Evolutionary conservation across 2,329 filamentous ascomycete genomes (phyloP).

Genomic region (Aureobasidium zeae): DNA sequence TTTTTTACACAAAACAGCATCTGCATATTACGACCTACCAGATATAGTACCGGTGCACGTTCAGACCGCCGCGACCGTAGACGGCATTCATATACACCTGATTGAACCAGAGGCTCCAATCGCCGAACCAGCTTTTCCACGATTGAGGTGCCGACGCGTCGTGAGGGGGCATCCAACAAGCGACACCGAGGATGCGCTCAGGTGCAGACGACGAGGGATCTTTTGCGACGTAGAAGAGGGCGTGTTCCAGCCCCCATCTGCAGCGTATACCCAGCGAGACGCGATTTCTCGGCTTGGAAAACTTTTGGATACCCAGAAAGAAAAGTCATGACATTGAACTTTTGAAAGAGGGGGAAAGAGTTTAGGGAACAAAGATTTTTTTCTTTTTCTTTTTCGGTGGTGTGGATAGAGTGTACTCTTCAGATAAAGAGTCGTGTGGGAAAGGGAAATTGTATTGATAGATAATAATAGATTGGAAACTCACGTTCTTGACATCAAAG

Average conservation of each 20-base stretch:
- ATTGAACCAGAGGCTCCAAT: conserved; percentile 55
- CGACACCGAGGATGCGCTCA: conserved; percentile 54
- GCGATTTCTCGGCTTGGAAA: conserved; percentile 51
- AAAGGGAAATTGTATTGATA: no score
- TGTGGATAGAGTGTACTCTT: no score
- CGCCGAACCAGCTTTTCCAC: conserved; percentile 50
- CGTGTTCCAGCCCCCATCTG: conserved; percentile 60
- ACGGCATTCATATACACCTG: conserved; percentile 59
- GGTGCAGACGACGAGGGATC: conserved; percentile 38
- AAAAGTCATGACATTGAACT: no score
- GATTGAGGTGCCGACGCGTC: conserved; percentile 39
- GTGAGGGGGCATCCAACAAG: conserved; percentile 59
- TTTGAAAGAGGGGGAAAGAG: not conserved
- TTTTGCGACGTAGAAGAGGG: conserved; percentile 61
- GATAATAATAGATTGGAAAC: no score
- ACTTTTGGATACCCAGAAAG: no score
- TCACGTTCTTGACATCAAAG: conserved; percentile 50
- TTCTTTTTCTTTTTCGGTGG: no score
- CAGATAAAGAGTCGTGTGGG: no score
- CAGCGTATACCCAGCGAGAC: conserved; percentile 57
- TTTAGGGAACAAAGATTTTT: no score
- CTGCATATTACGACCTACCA: no score
- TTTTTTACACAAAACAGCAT: not conserved
- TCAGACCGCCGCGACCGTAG: conserved; percentile 60
- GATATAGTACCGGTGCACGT: conserved; percentile 59